A percentile compares a stretch with the other conserved stretches of the same genome.
These are phyloP conservation scores for Aspergillus diversus DNA, from an alignment of 495 filamentous ascomycete genomes.

Conservation along the genomic window DNA sequence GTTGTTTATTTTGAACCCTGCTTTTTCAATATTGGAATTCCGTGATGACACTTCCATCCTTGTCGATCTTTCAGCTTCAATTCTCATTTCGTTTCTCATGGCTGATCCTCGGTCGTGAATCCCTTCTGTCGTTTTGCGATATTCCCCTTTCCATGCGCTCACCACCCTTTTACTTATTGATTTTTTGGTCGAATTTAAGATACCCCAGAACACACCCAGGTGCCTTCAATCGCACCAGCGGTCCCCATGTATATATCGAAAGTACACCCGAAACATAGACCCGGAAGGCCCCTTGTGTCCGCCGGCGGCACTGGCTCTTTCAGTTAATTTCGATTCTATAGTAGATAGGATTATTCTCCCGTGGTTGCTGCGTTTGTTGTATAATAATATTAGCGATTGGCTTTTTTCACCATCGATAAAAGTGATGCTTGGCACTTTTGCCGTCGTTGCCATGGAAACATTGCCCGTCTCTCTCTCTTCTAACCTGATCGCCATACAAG, in stretches of 20 bases:
- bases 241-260: conserved; percentile 45
- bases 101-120: background rate
- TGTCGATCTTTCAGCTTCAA: background rate
- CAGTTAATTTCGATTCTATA: background rate
- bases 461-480: too few species aligned
- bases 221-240: conserved; percentile 36
- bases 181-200: conserved; percentile 26
- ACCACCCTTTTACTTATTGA: too few species aligned
- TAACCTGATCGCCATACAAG: too few species aligned
- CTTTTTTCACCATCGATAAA: background rate
- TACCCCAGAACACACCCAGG: conserved; percentile 45
- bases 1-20: background rate
- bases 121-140: conserved; percentile 1
- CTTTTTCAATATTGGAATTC: background rate
- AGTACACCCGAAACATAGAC: conserved; percentile 38
- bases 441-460: background rate
- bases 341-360: background rate
- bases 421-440: too few species aligned
- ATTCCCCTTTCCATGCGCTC: background rate
- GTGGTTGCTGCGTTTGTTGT: too few species aligned
- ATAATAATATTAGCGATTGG: background rate
- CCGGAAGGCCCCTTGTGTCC: conserved; percentile 18
- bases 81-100: background rate
- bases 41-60: background rate
- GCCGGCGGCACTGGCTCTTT: conserved; percentile 21